Base-by-base conservation (phyloP, 192 early-diverging fungal genomes). In the Umbelopsis sp. region DNA sequence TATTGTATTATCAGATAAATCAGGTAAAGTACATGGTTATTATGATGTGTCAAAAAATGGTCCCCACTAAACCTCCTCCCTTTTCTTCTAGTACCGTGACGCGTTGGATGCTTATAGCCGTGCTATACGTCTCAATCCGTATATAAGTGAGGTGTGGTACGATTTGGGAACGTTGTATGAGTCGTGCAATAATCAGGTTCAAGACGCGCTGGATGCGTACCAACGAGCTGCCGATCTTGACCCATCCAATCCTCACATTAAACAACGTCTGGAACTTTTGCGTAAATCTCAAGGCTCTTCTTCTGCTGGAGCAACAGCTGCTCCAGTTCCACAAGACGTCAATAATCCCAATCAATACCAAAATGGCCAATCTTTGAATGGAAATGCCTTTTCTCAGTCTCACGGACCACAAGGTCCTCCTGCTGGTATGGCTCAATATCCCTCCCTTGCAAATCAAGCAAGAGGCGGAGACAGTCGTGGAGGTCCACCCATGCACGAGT, bases 101-200 rank as follows among this genome's bases (percentile, higher is more conserved):
- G 98, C 98, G 0, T 82, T 98, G 38, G 97, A 99, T 80, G 98
- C 98, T 17, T 99, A 98, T 77, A 94, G 90, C 74, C 88, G 94
- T 16, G 98, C 97, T 2, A 96, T 98, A 69, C 90, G 94, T 52
- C 85, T 97, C 45, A 96, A 96, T 77, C 94, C 97, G 41, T 90
- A 93, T 68, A 92, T 98, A 71, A 91, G 90, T 74, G 97, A 99
- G 83, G 96, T 99, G 3, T 99, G 97, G 97, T 98, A 94, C 66
- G 92, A 99, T 78, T 77, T 99, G 16, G 97, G 97, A 2, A 96
- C 95, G 0, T 86, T 99, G 0, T 99, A 99, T 77, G 97, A 99
- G 75, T 88, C 92, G 0, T 99, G 97, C 85, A 97, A 99, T 78
- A 96, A 96, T 82, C 97, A 99, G 80, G 89, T 95, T 50, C 90